Conservation (phyloP, 306 rosid species). For the Cicer bijugum region DNA sequence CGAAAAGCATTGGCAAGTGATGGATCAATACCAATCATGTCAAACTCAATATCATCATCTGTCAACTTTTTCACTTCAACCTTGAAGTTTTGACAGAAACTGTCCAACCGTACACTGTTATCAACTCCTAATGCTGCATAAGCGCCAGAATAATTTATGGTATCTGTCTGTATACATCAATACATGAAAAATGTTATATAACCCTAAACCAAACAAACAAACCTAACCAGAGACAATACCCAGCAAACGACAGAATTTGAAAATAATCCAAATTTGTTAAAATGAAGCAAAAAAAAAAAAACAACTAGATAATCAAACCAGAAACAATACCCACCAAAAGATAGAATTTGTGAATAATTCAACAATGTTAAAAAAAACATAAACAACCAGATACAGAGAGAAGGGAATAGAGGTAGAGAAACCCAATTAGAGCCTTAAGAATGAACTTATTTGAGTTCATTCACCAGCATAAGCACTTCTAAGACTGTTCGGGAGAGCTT, state of each 20-base stretch:
- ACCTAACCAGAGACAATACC: neutral
- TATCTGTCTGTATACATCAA: conserved; percentile 75
- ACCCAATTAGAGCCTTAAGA: neutral
- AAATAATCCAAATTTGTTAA: neutral
- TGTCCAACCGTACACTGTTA: conserved; percentile 67
- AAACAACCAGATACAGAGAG: neutral
- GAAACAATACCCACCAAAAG: neutral
- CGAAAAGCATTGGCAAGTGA: conserved; percentile 92
- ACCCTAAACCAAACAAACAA: conserved; percentile 2
- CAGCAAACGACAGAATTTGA: neutral
- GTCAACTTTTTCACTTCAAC: conserved; percentile 68
- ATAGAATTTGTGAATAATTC: neutral
- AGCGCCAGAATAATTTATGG: conserved; percentile 83
- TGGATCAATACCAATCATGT: conserved; percentile 94
- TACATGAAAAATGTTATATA: conserved; percentile 24
- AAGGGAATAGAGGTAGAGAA: neutral
- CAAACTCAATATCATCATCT: conserved; percentile 77
- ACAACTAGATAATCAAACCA: neutral
- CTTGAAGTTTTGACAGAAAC: conserved; percentile 70
- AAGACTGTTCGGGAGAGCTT: neutral
- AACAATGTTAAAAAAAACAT: neutral
- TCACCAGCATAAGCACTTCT: neutral
- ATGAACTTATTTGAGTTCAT: neutral
- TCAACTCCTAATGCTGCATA: conserved; percentile 72
- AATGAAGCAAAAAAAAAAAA: too few species aligned